Base-by-base conservation (phyloP, 352 stramenopile genomes). In the Phytopythium aichiense region DNA sequence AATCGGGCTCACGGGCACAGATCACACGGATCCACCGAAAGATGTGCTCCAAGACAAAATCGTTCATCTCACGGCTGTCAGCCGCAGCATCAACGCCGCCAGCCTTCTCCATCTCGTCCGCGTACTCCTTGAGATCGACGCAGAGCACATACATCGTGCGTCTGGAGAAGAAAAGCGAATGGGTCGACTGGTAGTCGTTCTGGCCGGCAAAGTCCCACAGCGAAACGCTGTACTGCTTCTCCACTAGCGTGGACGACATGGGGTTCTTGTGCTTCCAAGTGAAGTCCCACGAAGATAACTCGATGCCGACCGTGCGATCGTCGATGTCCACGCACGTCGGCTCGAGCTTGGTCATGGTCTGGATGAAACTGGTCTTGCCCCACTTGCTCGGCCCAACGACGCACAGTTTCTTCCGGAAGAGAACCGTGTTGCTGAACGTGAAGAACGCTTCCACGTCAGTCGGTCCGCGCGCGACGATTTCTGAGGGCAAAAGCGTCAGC, bases 331-430 rank as follows among this genome's bases (percentile, higher is more conserved):
- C 60, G 5, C 73, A 50, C 3, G 40, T 58, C 5, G 60, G 30
- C 23, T 40, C 8, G 20, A 59, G 54, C 20, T 35, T 53, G 15
- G 22, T 59, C 20, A 75, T 60, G 30, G 59, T 73, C 38, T 71
- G 68, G 46, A 76, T 67, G 42, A 79, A 59, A 46, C 68, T 76
- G 0, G 71, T 79, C 40, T 76, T 79, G 7, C 71, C 68, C 65
- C 62, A 73, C 20, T 53, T 37, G 13, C 60, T 79, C 12, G 65
- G 63, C 18, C 71, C 71, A 13, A 74, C 52, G 6, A 79, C 60
- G 38, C 71, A 74, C 0, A 76, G 46, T 30, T 79, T 79, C 16
- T 35, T 60, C 12, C 68, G 68, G 20, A 66, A 69, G 0, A 66
- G 42, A 4, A 11, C 12, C 7, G 7, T 16, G 18, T 49, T 28